Evolutionary conservation across 2,329 filamentous ascomycete species (phyloP).

Genomic region (Fusarium algeriense): DNA sequence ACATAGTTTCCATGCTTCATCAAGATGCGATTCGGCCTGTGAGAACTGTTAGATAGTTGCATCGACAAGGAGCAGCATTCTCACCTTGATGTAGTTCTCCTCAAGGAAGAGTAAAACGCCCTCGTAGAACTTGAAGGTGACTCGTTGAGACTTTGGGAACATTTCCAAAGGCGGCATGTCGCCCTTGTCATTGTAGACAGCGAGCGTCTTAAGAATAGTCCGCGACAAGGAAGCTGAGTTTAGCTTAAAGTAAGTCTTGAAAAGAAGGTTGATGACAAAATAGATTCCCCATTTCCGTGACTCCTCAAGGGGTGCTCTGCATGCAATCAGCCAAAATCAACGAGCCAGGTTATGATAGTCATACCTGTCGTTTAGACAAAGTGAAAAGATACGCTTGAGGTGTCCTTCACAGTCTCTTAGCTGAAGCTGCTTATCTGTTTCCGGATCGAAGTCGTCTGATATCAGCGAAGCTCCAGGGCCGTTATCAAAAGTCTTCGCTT

Average conservation of each 20-base stretch:
- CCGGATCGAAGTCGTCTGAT: slow-evolving; percentile 85
- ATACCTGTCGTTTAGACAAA: slow-evolving; percentile 91
- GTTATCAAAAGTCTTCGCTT: slow-evolving; percentile 53
- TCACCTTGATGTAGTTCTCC: slow-evolving; percentile 86
- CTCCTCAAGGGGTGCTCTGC: slow-evolving; percentile 80
- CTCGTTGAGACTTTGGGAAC: slow-evolving; percentile 90
- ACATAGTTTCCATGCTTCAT: slow-evolving; percentile 85
- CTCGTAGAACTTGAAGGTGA: slow-evolving; percentile 96
- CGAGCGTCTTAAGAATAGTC: slow-evolving; percentile 86
- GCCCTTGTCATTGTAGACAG: slow-evolving; percentile 74
- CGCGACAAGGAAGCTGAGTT: slow-evolving; percentile 91
- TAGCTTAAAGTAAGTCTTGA: slow-evolving; percentile 98
- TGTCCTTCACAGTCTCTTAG: slow-evolving; percentile 91
- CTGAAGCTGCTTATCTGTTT: slow-evolving; percentile 82
- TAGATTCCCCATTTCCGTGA: slow-evolving; percentile 99
- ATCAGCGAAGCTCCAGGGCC: slow-evolving; percentile 63
- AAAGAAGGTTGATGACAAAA: slow-evolving; percentile 91
- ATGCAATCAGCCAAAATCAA: slow-evolving; percentile 7
- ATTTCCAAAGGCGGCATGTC: slow-evolving; percentile 84
- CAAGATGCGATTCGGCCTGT: slow-evolving; percentile 83
- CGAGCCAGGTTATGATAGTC: background rate
- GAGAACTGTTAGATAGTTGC: slow-evolving; percentile 7
- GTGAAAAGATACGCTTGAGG: slow-evolving; percentile 90
- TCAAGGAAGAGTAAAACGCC: slow-evolving; percentile 95
- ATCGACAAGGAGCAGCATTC: slow-evolving; percentile 11